Conservation (phyloP, 768 basidiomycete genomes). For the Pleurotus tuoliensis region DNA sequence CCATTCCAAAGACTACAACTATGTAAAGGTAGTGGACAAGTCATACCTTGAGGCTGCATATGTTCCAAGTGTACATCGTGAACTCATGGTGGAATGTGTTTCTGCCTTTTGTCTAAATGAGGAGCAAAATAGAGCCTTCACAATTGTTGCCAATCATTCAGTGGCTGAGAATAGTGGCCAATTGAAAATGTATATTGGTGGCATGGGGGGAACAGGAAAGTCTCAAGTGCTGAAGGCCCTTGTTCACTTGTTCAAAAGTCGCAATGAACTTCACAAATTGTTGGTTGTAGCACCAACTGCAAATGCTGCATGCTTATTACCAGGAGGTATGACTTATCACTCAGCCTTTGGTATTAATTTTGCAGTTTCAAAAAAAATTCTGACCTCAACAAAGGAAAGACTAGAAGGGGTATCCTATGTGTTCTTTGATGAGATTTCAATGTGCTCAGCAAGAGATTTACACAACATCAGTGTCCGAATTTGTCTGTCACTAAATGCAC, state of each 20-base stretch:
- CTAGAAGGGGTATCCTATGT: conserved; percentile 27
- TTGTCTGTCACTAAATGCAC: conserved; percentile 13
- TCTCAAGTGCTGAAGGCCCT: conserved; percentile 25
- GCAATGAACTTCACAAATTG: conserved; percentile 23
- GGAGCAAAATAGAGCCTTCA: conserved; percentile 28
- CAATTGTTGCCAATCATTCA: conserved; percentile 24
- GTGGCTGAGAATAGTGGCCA: conserved; percentile 10
- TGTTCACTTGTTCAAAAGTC: conserved; percentile 16
- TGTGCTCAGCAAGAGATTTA: conserved; percentile 30
- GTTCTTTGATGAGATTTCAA: conserved; percentile 39
- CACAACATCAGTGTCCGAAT: conserved; percentile 25
- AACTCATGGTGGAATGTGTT: background rate
- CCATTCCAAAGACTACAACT: too few species aligned
- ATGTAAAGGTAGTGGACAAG: conserved; percentile 17
- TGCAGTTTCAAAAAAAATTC: too few species aligned
- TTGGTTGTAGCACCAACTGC: conserved; percentile 24
- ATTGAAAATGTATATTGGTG: conserved; percentile 28
- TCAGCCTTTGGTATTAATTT: conserved; percentile 9
- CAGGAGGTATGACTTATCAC: conserved; percentile 22
- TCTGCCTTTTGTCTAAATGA: conserved; percentile 19
- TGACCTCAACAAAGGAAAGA: background rate
- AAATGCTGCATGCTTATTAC: conserved; percentile 18
- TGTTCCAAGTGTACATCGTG: background rate
- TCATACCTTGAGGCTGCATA: conserved; percentile 17
- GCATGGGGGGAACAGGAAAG: conserved; percentile 31